Percentiles rank a stretch among this genome's conserved stretches.
Conservation (phyloP, 306 rosid species). For the Abrus precatorius region DNA sequence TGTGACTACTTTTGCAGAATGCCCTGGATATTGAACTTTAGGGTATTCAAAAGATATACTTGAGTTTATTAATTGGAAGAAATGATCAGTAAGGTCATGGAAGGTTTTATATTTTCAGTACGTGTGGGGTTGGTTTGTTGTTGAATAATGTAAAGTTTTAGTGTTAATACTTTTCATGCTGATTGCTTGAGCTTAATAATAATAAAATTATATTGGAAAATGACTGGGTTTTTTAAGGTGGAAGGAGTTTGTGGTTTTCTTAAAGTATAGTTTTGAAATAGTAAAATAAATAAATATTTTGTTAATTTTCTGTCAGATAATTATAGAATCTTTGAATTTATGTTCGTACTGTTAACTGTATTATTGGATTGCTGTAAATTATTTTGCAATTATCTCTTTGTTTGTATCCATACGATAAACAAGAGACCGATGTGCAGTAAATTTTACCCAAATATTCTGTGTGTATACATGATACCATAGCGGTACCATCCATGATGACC, state of each 20-base stretch:
- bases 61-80: slow-evolving; percentile 15
- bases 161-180: not conserved
- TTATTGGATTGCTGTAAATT: slow-evolving; percentile 2
- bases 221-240: slow-evolving; percentile 22
- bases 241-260: slow-evolving; percentile 1
- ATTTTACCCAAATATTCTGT: not conserved
- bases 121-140: not conserved
- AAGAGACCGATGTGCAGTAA: slow-evolving; percentile 10
- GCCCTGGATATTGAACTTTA: slow-evolving; percentile 9
- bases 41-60: not conserved
- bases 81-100: slow-evolving; percentile 7
- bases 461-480: not conserved
- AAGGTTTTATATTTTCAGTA: not conserved
- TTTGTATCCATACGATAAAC: not conserved
- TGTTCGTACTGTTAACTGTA: not conserved
- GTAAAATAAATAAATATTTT: not conserved
- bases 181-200: not conserved
- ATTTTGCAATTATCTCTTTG: not conserved
- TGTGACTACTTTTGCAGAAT: slow-evolving; percentile 9
- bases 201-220: not conserved
- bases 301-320: slow-evolving; percentile 5
- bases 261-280: not conserved
- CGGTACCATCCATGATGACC: not conserved
- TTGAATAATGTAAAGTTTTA: not conserved
- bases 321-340: not conserved